Evolutionary conservation across 2,329 filamentous ascomycete species (phyloP).

Genomic region (Xylaria arbuscula): DNA sequence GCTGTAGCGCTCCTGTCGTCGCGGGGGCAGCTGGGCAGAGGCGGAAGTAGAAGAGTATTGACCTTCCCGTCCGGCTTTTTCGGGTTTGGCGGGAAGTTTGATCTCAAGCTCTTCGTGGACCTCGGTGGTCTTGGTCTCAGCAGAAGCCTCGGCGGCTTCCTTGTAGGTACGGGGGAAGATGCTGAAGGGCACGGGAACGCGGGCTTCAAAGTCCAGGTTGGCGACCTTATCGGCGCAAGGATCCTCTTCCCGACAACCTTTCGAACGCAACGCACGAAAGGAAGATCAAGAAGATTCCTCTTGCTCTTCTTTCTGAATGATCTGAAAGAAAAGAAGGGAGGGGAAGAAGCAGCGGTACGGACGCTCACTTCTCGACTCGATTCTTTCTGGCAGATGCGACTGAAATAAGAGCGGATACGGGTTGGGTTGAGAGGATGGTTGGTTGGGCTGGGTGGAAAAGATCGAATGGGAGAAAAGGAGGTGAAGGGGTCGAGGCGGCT

Average conservation of each 20-base stretch:
- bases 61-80: conserved; percentile 98
- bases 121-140: conserved; percentile 67
- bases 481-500: conserved; percentile 48
- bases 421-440: conserved; percentile 45
- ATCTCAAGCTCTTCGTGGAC: conserved; percentile 91
- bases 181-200: conserved; percentile 99
- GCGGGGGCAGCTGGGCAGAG: conserved; percentile 72
- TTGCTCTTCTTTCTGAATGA: conserved; percentile 68
- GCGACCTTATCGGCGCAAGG: conserved; percentile 73
- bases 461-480: conserved; percentile 49
- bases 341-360: conserved; percentile 51
- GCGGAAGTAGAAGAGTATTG: conserved; percentile 80
- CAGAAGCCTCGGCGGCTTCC: conserved; percentile 61
- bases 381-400: conserved; percentile 49
- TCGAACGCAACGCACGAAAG: conserved; percentile 63
- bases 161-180: conserved; percentile 99
- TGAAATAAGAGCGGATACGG: conserved; percentile 50
- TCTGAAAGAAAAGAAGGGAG: conserved; percentile 56
- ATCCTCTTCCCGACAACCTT: conserved; percentile 60
- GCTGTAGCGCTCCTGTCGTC: conserved; percentile 71
- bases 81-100: conserved; percentile 71
- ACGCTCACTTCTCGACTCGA: conserved; percentile 51
- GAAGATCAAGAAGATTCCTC: conserved; percentile 73
- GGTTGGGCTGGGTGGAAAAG: conserved; percentile 38
- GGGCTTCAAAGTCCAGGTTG: conserved; percentile 99